Base-by-base conservation (phyloP, 345 rosid species). In the Angophora floribunda region DNA sequence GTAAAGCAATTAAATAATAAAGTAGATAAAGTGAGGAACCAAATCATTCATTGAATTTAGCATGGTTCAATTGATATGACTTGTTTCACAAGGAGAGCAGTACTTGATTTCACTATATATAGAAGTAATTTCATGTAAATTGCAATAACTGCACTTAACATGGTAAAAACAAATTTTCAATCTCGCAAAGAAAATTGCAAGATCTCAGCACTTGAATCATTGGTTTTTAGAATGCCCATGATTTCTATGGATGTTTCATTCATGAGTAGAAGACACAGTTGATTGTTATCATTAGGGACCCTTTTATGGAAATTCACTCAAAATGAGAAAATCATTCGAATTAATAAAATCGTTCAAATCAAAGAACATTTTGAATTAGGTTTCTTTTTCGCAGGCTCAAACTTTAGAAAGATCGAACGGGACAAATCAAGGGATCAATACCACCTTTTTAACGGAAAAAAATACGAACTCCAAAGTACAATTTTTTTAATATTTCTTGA, bases 251-350 rank as follows among this genome's bases (percentile, higher is more conserved):
- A 61, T 0, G 1, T n/a, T n/a, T 6, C 28, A 61, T 6, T 28
- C 4, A 28, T 0, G 4, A 61, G 70, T 0, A 16, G 32, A 6
- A 7, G 7, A 3, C 2, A 1, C 32, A 61, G 13, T 61, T 61
- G 16, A 61, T 28, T 11, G 16, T 61, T 63, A n/a, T 17, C 75
- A 13, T n/a, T 3, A n/a, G 8, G 9, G 13, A 63, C 75, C 70
- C 19, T 63, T 63, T 15, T 63, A 3, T 13, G 13, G 41, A n/a
- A 63, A 16, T n/a, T 17, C 17, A 3, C 19, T n/a, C 0, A 3
- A 63, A n/a, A n/a, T 16, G 13, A n/a, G 41, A 36, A 6, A 16
- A 50, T 13, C 51, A 52, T 19, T 16, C 55, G 6, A 52, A 52
- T 16, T 16, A 50, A 50, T 11, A 50, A 10, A 50, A 50, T 11